Evolutionary conservation across 495 filamentous ascomycete genomes (phyloP), one percentile per base, ranked within the genome.

Genomic region (Talaromyces liani): DNA sequence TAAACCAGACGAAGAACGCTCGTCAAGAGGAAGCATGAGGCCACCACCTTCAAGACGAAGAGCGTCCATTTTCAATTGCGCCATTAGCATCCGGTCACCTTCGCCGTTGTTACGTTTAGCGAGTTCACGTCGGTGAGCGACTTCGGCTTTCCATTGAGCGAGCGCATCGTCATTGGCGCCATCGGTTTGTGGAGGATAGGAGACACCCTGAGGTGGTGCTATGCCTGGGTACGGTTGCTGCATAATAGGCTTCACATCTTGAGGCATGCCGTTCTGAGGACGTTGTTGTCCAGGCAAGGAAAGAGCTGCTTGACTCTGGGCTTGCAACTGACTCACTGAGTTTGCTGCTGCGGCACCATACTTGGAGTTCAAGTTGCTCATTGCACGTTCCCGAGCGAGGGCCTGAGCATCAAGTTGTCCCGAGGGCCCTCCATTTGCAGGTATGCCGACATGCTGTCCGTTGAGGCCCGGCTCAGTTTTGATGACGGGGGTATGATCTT

Each of bases 31-130:
- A 41, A 93, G 68, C 84, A 96, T 89, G 49, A 96, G 76, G 49
- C 93, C 93, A 61, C 90, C 91, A 55, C 83, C 90, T 73, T 97
- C 90, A 73, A 92, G 82, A 62, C 80, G 79, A 58, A 82, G 83
- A 62, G 87, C 87, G 63, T 83, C 81, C 16, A 88, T 82, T 63
- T 67, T 73, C 39, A 81, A 54, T 31, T 79, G 72, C 16, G 77
- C 73, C 16, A 76, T 74, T 39, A 81, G 70, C 24, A 77, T 41
- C 24, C 72, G 69, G 60, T 81, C 77, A 14, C 75, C 75, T 60
- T 88, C 83, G 31, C 93, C 83, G 64, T 88, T 85, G 58, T 85
- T 78, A 41, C 86, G 84, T 66, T 92, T 80, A 67, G 84, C 81
- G 73, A 80, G 72, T 78, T 76, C 72, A 78, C 82, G 68, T 66